phyloP scores from a whole-genome alignment of 2,329 filamentous ascomycete genomes.

The Daldinia eschscholtzii region DNA sequence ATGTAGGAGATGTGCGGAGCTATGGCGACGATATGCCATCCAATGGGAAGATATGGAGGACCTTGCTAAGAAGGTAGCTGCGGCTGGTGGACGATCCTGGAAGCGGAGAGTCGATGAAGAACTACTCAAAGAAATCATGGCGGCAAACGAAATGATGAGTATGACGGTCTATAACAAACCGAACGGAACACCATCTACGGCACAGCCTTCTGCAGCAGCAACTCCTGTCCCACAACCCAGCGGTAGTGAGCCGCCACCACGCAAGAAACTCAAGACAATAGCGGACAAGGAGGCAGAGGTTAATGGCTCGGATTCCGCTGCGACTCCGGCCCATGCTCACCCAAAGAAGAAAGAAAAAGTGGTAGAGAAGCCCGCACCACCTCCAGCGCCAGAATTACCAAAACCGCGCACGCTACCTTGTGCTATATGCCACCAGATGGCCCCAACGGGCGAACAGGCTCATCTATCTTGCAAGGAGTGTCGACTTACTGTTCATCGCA shows the following conservation, averaged over 20 bases:
- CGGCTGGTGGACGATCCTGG: conserved; percentile 83
- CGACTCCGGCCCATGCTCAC: conserved; percentile 57
- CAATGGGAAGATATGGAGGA: conserved; percentile 97
- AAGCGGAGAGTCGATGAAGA: conserved; percentile 94
- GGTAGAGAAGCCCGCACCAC: conserved; percentile 70
- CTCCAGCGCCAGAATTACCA: conserved; percentile 79
- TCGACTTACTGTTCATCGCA: conserved; percentile 88
- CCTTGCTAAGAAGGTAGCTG: conserved; percentile 85
- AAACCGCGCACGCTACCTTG: conserved; percentile 85
- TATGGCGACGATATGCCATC: conserved; percentile 96
- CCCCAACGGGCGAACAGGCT: conserved; percentile 74
- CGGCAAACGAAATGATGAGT: conserved; percentile 72
- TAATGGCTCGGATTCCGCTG: conserved; percentile 61
- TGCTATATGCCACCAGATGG: conserved; percentile 82
- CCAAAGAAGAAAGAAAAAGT: conserved; percentile 72
- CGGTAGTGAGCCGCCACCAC: conserved; percentile 64
- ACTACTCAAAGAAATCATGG: conserved; percentile 78
- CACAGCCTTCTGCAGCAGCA: conserved; percentile 50
- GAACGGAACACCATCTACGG: conserved; percentile 46
- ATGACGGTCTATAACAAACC: conserved; percentile 57
- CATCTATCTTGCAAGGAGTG: conserved; percentile 88
- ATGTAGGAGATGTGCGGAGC: conserved; percentile 88
- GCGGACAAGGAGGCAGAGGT: conserved; percentile 66
- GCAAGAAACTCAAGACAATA: conserved; percentile 73
- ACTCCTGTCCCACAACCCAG: conserved; percentile 48